Evolutionary conservation across 768 basidiomycete genomes (phyloP).

Genomic region (Amanita rubescens): DNA sequence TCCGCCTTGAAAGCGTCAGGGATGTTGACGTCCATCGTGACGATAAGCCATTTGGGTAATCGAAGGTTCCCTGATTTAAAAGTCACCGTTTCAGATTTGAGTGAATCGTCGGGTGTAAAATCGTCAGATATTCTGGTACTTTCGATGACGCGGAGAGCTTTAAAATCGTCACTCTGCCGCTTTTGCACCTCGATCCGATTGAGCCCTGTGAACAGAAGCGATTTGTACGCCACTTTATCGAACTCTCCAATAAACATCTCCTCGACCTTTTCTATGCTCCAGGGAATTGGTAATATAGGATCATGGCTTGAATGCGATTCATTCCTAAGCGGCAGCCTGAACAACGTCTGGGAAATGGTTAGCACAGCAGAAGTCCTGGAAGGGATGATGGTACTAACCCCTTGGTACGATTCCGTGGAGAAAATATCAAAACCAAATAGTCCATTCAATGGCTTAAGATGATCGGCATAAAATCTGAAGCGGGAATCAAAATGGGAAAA

Average conservation of each 20-base stretch:
- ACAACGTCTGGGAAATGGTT: too few species aligned
- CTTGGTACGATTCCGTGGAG: conserved; percentile 23
- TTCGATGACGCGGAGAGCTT: too few species aligned
- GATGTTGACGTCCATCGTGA: background rate
- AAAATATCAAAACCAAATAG: conserved; percentile 31
- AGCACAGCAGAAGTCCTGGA: too few species aligned
- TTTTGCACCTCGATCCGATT: conserved; percentile 20
- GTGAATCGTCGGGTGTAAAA: background rate
- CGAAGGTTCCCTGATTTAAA: too few species aligned
- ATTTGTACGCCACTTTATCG: too few species aligned
- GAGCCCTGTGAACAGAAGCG: conserved; percentile 36
- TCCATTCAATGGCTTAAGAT: conserved; percentile 30
- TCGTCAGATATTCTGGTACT: conserved; percentile 13
- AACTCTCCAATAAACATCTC: conserved; percentile 20
- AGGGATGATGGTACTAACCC: conserved; percentile 25
- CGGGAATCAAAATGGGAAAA: conserved; percentile 18
- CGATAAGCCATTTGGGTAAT: too few species aligned
- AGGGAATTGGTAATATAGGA: conserved; percentile 17
- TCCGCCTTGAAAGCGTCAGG: background rate
- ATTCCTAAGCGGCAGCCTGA: too few species aligned
- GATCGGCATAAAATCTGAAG: conserved; percentile 31
- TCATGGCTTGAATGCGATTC: conserved; percentile 16
- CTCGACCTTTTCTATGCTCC: conserved; percentile 17
- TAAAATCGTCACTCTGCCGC: conserved; percentile 21
- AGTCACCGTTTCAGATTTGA: background rate